phyloP scores from a whole-genome alignment of 2,329 filamentous ascomycete species.

The Epichloe gansuensis region DNA sequence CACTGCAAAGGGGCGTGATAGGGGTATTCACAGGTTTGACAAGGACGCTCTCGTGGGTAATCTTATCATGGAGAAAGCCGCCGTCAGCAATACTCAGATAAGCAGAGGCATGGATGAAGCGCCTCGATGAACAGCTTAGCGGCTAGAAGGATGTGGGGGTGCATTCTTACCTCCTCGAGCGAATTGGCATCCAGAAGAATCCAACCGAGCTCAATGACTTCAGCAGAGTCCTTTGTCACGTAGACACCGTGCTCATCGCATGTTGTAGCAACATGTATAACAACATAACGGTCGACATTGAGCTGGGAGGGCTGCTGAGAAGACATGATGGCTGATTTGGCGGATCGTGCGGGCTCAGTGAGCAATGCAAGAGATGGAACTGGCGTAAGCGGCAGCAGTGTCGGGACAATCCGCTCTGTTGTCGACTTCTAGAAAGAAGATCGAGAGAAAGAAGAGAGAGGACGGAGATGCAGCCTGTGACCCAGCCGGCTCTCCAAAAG shows the following conservation, averaged over 20 bases:
- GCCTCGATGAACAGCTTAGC: slow-evolving; percentile 1
- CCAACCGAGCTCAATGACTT: slow-evolving; percentile 98
- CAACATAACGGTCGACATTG: slow-evolving; percentile 88
- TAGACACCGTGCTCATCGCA: slow-evolving; percentile 99
- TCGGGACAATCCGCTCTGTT: slow-evolving; percentile 8
- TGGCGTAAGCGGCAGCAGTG: slow-evolving; percentile 6
- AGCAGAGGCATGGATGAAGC: not conserved
- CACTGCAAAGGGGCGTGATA: slow-evolving; percentile 97
- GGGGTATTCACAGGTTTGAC: slow-evolving; percentile 98
- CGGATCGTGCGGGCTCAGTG: slow-evolving; percentile 8
- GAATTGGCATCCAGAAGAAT: slow-evolving; percentile 86
- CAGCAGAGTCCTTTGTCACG: slow-evolving; percentile 96
- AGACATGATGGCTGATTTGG: slow-evolving; percentile 21
- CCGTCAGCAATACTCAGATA: slow-evolving; percentile 9
- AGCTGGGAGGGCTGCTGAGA: slow-evolving; percentile 38
- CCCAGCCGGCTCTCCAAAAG: slow-evolving; percentile 20
- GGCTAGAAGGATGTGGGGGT: slow-evolving; percentile 1
- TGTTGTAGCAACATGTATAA: slow-evolving; percentile 96
- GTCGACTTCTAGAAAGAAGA: slow-evolving; percentile 10
- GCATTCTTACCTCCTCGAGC: slow-evolving; percentile 69
- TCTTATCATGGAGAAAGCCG: slow-evolving; percentile 34
- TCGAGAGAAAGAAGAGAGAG: slow-evolving; percentile 11
- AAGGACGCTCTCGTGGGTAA: slow-evolving; percentile 88
- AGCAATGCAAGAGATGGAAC: slow-evolving; percentile 8
- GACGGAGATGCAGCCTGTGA: slow-evolving; percentile 22